These are phyloP conservation scores for Hymenoscyphus salicellus DNA, from an alignment of 2,329 filamentous ascomycete species.

Conservation along the genomic window DNA sequence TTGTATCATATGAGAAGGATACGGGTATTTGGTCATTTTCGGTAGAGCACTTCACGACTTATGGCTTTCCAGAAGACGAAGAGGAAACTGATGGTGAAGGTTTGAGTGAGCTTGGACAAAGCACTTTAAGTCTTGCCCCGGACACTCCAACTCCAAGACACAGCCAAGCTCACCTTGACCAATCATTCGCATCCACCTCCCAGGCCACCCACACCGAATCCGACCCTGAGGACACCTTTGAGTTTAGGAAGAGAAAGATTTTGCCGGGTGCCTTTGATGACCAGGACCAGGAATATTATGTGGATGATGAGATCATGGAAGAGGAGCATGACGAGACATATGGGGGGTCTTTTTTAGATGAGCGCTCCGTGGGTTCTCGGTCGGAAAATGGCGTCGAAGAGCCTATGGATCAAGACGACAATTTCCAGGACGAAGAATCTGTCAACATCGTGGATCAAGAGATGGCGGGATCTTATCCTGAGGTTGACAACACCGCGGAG, in stretches of 20 bases:
- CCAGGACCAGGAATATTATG: constrained; percentile 51
- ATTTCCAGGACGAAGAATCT: constrained; percentile 71
- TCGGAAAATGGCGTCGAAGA: constrained; percentile 53
- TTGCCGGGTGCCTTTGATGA: constrained; percentile 81
- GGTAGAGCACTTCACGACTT: constrained; percentile 96
- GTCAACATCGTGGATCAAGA: constrained; percentile 68
- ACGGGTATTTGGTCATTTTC: constrained; percentile 87
- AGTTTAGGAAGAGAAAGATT: constrained; percentile 39
- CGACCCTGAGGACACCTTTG: constrained; percentile 37
- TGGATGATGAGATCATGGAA: constrained; percentile 50
- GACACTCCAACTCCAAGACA: constrained; percentile 43
- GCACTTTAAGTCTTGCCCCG: constrained; percentile 46
- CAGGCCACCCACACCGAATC: constrained; percentile 36
- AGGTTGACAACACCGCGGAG: constrained; percentile 75
- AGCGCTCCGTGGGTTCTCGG: constrained; percentile 80
- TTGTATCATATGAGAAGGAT: constrained; percentile 73
- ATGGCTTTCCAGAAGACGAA: constrained; percentile 69
- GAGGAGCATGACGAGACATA: constrained; percentile 41
- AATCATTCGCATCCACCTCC: constrained; percentile 39
- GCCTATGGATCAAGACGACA: constrained; percentile 62
- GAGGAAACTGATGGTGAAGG: constrained; percentile 52
- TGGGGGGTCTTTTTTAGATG: constrained; percentile 84
- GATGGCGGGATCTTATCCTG: constrained; percentile 74
- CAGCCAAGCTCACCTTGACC: constrained; percentile 20
- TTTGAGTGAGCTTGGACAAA: constrained; percentile 45